Percentiles rank a stretch among this genome's conserved stretches.
These are phyloP conservation scores for Flaveria floridana DNA, from an alignment of 140 eudicot genomes.

Conservation along the genomic window DNA sequence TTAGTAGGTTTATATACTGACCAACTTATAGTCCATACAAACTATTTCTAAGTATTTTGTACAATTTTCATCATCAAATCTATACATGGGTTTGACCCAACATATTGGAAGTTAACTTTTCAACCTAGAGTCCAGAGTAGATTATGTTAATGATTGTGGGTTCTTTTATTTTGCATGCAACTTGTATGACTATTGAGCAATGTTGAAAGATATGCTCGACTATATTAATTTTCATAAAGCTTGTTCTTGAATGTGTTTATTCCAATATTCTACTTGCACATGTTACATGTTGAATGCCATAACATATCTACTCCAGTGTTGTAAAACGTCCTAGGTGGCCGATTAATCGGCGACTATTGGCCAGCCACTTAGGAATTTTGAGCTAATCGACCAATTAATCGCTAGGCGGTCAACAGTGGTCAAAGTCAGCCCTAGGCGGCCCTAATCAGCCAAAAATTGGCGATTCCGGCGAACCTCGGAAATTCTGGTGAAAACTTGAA, in stretches of 20 bases:
- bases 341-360: too few relatives aligned
- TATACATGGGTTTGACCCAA: not conserved
- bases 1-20: too few relatives aligned
- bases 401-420: too few relatives aligned
- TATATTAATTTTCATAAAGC: not conserved
- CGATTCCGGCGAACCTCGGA: too few relatives aligned
- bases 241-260: not conserved
- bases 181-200: not conserved
- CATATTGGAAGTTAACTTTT: not conserved
- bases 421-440: too few relatives aligned
- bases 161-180: not conserved
- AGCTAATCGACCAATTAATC: too few relatives aligned
- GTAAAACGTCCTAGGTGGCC: too few relatives aligned
- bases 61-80: not conserved
- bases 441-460: too few relatives aligned
- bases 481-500: too few relatives aligned
- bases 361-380: too few relatives aligned
- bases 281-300: not conserved
- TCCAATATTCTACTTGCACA: not conserved
- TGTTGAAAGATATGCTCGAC: not conserved
- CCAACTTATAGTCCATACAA: too few relatives aligned
- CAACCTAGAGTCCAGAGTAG: not conserved
- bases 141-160: not conserved
- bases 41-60: not conserved
- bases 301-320: not conserved